These are phyloP conservation scores for Glomus cerebriforme DNA, from an alignment of 192 early-diverging fungal species.

Conservation along the genomic window DNA sequence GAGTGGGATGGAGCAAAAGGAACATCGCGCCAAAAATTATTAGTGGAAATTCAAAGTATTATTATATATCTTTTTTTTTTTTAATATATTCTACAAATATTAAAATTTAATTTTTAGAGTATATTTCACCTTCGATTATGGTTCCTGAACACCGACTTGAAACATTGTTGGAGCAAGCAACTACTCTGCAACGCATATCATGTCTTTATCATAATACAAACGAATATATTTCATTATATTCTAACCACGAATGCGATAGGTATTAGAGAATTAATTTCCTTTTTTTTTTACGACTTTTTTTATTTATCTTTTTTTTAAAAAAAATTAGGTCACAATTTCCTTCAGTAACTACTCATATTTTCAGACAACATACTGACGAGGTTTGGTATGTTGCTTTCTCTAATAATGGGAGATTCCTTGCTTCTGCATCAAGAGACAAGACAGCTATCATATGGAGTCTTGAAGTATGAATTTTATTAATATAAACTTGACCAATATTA, in stretches of 20 bases:
- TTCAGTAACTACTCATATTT: constrained; percentile 60
- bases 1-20: constrained; percentile 83
- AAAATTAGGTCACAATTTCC: constrained; percentile 49
- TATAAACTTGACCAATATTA: not conserved
- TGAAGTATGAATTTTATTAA: constrained; percentile 47
- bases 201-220: constrained; percentile 85
- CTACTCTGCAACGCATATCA: constrained; percentile 66
- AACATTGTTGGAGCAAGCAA: constrained; percentile 79
- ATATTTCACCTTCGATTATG: constrained; percentile 80
- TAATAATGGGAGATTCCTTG: constrained; percentile 82
- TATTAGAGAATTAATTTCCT: constrained; percentile 36
- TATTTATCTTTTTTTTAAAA: constrained; percentile 30
- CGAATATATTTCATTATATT: constrained; percentile 60
- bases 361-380: constrained; percentile 82
- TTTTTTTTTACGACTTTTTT: constrained; percentile 2
- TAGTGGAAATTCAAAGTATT: constrained; percentile 66
- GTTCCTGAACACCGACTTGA: constrained; percentile 87
- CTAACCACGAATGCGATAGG: constrained; percentile 77
- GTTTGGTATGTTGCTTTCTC: constrained; percentile 97
- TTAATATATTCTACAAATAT: not conserved
- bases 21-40: constrained; percentile 61
- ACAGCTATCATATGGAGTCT: constrained; percentile 88
- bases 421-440: constrained; percentile 89
- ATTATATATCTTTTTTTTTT: not conserved
- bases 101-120: constrained; percentile 46